These are phyloP conservation scores for Pyrrhoderma noxium DNA, from an alignment of 1,284 basidiomycete genomes.

Conservation along the genomic window DNA sequence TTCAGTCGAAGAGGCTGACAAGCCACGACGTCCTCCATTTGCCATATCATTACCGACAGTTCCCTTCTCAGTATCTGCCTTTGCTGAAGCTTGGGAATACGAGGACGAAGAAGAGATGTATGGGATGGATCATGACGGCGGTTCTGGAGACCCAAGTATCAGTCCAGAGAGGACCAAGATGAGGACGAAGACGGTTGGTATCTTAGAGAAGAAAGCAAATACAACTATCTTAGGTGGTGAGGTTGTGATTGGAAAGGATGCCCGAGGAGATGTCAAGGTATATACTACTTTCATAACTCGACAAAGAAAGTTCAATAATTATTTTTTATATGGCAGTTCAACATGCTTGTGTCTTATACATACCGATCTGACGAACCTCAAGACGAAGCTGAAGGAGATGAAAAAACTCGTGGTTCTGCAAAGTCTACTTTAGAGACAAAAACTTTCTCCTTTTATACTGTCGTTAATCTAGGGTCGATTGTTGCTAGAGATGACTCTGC, in stretches of 20 bases:
- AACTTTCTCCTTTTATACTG: constrained; percentile 81
- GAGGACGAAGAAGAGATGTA: constrained; percentile 88
- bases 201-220: constrained; percentile 81
- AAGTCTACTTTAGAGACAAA: constrained; percentile 53
- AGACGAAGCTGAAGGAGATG: constrained; percentile 49
- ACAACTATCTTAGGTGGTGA: constrained; percentile 81
- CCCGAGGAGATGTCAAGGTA: constrained; percentile 68
- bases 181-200: constrained; percentile 64
- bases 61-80: constrained; percentile 77
- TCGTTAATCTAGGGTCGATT: constrained; percentile 70
- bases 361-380: constrained; percentile 82
- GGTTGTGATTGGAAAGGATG: constrained; percentile 70
- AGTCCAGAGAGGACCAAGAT: constrained; percentile 32
- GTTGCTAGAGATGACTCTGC: constrained; percentile 46
- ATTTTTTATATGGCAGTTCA: constrained; percentile 51
- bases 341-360: constrained; percentile 87
- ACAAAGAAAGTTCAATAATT: constrained; percentile 1
- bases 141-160: constrained; percentile 21
- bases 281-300: constrained; percentile 22
- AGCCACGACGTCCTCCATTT: constrained; percentile 54
- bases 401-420: constrained; percentile 38
- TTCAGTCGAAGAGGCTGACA: constrained; percentile 30
- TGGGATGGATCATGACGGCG: constrained; percentile 37
- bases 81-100: constrained; percentile 93
- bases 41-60: constrained; percentile 70